phyloP scores from a whole-genome alignment of 176 grass and related monocot genomes.

The Pontederia crassipes region DNA sequence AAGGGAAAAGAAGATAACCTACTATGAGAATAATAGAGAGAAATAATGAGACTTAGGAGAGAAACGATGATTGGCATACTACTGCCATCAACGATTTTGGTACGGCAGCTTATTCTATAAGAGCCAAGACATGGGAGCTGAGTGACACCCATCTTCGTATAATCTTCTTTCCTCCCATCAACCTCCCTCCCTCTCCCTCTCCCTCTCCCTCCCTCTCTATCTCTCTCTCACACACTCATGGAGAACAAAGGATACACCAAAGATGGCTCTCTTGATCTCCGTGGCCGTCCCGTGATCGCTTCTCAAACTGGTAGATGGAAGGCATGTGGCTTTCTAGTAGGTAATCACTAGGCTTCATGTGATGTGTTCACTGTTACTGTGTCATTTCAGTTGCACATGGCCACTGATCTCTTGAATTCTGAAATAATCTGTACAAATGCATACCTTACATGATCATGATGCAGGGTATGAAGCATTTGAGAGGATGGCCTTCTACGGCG shows the following conservation, averaged over 20 bases:
- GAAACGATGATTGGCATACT: no score
- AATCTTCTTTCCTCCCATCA: not conserved
- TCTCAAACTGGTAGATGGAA: conserved; percentile 54
- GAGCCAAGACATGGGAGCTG: not conserved
- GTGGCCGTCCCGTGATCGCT: conserved; percentile 37
- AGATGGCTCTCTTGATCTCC: conserved; percentile 66
- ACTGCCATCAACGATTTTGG: no score
- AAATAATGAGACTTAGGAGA: no score
- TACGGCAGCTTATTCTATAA: no score
- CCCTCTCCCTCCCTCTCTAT: not conserved
- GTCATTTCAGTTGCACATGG: no score
- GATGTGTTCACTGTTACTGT: no score
- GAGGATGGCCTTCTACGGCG: conserved; percentile 82
- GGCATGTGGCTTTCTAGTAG: conserved; percentile 67
- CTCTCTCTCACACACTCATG: not conserved
- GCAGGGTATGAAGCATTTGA: conserved; percentile 70
- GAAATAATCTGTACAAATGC: not conserved
- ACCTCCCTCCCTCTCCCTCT: not conserved
- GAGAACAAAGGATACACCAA: conserved; percentile 25
- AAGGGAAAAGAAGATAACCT: no score
- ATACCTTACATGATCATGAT: no score
- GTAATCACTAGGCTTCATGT: conserved; percentile 2
- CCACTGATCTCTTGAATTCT: not conserved
- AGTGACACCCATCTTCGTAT: not conserved
- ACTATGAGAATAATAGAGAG: not conserved